These are phyloP conservation scores for Fusarium sp. DNA, from an alignment of 2,329 filamentous ascomycete genomes.

Conservation along the genomic window DNA sequence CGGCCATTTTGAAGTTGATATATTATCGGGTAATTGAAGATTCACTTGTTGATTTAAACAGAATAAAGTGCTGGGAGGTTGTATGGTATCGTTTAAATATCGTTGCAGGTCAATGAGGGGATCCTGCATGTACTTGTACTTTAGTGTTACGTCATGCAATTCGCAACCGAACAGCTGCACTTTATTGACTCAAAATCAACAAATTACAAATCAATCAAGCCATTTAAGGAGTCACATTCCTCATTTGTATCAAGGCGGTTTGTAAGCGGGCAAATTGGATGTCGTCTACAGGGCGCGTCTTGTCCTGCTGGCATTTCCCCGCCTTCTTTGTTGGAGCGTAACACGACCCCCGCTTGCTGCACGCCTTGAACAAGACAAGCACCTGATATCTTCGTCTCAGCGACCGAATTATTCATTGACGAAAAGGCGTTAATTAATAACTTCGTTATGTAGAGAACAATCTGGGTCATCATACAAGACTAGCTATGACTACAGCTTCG, in stretches of 20 bases:
- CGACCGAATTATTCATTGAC: neutral
- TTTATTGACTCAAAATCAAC: neutral
- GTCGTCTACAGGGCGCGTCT: neutral
- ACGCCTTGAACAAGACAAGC: neutral
- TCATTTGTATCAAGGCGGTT: neutral
- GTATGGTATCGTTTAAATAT: neutral
- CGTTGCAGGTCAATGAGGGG: neutral
- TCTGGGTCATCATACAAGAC: neutral
- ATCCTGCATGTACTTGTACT: neutral
- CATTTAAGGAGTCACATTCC: neutral
- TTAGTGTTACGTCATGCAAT: neutral
- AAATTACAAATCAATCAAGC: neutral
- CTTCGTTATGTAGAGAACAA: neutral
- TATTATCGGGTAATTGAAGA: no score
- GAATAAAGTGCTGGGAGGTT: neutral
- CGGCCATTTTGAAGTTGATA: neutral
- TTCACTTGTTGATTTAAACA: neutral
- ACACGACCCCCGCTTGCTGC: neutral
- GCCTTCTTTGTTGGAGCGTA: neutral
- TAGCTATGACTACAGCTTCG: neutral
- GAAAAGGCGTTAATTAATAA: neutral
- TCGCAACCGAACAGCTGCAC: no score
- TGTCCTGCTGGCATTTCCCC: neutral
- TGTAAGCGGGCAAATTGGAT: neutral
- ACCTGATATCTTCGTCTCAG: neutral